Evolutionary conservation across 345 rosid genomes (phyloP).

Genomic region (Corchorus capsularis): DNA sequence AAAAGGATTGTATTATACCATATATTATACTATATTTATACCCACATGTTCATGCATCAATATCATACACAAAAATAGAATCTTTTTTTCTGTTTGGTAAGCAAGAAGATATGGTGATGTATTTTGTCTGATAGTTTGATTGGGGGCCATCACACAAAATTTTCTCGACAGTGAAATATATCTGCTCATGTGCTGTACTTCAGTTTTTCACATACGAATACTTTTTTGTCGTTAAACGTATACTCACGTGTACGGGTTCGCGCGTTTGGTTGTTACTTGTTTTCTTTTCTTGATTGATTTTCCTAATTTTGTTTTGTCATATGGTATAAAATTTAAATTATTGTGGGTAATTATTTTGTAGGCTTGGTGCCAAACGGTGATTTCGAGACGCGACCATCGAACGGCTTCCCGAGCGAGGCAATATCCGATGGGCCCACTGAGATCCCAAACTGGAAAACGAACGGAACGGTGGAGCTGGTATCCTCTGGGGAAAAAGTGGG

Average conservation of each 20-base stretch:
- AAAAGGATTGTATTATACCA: no score
- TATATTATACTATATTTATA: no score
- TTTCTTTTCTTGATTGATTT: background rate
- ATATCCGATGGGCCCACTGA: conserved; percentile 44
- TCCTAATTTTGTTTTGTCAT: background rate
- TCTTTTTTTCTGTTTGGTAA: background rate
- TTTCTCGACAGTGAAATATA: background rate
- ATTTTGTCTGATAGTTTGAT: background rate
- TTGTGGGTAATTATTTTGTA: conserved; percentile 16
- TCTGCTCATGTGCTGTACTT: background rate
- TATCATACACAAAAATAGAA: background rate
- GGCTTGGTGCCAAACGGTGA: conserved; percentile 79
- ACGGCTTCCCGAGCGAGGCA: conserved; percentile 68
- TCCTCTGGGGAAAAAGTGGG: conserved; percentile 87
- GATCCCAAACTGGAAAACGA: conserved; percentile 73
- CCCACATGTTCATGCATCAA: background rate
- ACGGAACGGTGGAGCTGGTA: conserved; percentile 82
- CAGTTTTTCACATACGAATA: background rate
- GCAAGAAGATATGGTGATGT: background rate
- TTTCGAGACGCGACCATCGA: conserved; percentile 69
- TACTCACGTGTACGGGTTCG: background rate
- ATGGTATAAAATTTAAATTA: no score
- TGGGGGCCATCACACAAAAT: background rate
- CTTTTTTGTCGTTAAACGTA: background rate
- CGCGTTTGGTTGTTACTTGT: background rate